phyloP scores from a whole-genome alignment of 768 basidiomycete genomes.

The Termitomyces sp. region DNA sequence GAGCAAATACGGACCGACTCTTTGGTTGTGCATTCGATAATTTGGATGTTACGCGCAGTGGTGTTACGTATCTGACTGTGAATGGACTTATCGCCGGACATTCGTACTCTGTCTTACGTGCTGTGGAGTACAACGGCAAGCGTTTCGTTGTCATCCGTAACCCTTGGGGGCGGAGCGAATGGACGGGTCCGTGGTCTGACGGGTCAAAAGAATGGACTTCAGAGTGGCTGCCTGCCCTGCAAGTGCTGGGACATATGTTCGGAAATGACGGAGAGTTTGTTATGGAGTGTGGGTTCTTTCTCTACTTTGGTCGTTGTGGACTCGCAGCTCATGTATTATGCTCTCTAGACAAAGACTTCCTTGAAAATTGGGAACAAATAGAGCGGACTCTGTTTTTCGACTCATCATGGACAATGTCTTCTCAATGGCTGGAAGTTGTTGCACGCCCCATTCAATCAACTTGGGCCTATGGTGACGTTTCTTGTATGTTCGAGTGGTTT shows the following conservation, averaged over 20 bases:
- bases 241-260: conserved; percentile 38
- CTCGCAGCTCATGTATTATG: no score
- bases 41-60: conserved; percentile 24
- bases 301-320: no score
- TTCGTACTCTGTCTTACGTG: conserved; percentile 44
- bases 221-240: conserved; percentile 42
- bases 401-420: conserved; percentile 31
- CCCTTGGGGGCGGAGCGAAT: conserved; percentile 46
- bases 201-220: conserved; percentile 52
- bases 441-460: conserved; percentile 20
- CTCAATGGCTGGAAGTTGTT: conserved; percentile 34
- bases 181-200: conserved; percentile 50
- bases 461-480: conserved; percentile 37
- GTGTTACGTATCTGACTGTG: conserved; percentile 18
- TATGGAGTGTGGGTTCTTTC: no score
- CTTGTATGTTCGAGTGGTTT: conserved; percentile 19
- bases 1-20: conserved; percentile 41
- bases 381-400: conserved; percentile 35
- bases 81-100: conserved; percentile 35
- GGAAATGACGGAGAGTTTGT: no score
- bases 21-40: conserved; percentile 40
- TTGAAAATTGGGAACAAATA: conserved; percentile 31
- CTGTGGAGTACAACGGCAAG: conserved; percentile 40
- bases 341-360: conserved; percentile 28
- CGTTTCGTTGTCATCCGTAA: conserved; percentile 48